Evolutionary conservation across 2,329 filamentous ascomycete species (phyloP).

Genomic region (Pyricularia sp.): DNA sequence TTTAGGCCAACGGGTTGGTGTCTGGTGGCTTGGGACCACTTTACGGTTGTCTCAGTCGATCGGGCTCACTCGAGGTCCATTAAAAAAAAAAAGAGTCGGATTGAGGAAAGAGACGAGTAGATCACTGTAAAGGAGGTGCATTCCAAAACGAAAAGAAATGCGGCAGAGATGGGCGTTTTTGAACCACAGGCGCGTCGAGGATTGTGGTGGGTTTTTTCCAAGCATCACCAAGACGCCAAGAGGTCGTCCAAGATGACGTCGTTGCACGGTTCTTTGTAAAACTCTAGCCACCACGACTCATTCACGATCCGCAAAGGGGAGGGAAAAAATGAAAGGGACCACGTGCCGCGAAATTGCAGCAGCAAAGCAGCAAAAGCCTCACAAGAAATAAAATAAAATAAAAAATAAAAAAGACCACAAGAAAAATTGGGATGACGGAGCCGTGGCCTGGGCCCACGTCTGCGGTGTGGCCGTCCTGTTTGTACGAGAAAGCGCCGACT

Average conservation of each 20-base stretch:
- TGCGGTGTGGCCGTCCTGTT: background rate
- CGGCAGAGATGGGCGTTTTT: background rate
- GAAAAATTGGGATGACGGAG: background rate
- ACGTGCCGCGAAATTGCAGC: background rate
- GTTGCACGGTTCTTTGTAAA: background rate
- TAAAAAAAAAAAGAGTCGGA: background rate
- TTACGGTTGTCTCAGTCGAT: background rate
- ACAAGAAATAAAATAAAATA: background rate
- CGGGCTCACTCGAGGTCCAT: background rate
- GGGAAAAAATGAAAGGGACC: background rate
- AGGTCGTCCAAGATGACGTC: background rate
- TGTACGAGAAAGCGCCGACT: conserved; percentile 1
- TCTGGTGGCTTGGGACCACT: background rate
- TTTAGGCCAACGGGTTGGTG: background rate
- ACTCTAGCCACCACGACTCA: background rate
- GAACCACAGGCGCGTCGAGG: background rate
- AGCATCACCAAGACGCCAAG: background rate
- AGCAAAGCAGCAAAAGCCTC: background rate
- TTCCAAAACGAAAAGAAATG: background rate
- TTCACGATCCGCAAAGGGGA: background rate
- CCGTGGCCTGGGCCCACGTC: background rate
- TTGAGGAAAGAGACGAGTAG: background rate
- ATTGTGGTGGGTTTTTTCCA: background rate
- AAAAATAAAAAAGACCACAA: background rate
- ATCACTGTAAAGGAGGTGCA: background rate